These are phyloP conservation scores for Wallacemonas collosoma DNA, from an alignment of 208 protist genomes.

Conservation along the genomic window DNA sequence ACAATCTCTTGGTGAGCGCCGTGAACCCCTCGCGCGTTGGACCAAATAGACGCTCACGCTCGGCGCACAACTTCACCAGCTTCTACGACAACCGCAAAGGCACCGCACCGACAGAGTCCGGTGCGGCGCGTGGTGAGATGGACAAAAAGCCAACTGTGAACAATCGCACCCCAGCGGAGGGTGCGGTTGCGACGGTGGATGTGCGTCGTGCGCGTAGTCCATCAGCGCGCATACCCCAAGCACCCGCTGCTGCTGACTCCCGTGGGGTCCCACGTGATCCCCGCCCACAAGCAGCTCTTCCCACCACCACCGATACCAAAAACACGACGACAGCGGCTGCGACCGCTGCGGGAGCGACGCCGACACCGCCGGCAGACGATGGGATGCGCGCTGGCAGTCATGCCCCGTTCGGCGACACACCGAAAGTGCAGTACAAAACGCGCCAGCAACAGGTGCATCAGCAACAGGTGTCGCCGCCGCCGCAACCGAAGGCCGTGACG, in stretches of 20 bases:
- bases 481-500: neutral
- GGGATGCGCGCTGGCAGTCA: neutral
- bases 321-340: neutral
- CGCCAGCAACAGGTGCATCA: conserved; percentile 15
- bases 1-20: conserved; percentile 20
- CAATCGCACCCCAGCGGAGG: neutral
- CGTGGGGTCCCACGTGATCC: neutral
- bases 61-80: conserved; percentile 44
- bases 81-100: conserved; percentile 31
- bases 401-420: conserved; percentile 21
- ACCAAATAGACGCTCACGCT: neutral
- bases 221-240: conserved; percentile 1
- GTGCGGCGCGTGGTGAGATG: neutral
- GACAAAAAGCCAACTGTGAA: neutral
- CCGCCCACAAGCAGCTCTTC: neutral
- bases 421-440: conserved; percentile 4
- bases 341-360: conserved; percentile 7
- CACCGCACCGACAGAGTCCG: neutral
- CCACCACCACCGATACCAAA: too few relatives aligned
- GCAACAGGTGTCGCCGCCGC: neutral
- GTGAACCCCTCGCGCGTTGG: conserved; percentile 2
- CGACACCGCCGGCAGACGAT: neutral
- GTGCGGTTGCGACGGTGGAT: neutral
- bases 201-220: conserved; percentile 9
- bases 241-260: neutral